Evolutionary conservation across 2,329 filamentous ascomycete genomes (phyloP), one percentile per base, ranked within the genome.

Genomic region (Hypocreales sp.): DNA sequence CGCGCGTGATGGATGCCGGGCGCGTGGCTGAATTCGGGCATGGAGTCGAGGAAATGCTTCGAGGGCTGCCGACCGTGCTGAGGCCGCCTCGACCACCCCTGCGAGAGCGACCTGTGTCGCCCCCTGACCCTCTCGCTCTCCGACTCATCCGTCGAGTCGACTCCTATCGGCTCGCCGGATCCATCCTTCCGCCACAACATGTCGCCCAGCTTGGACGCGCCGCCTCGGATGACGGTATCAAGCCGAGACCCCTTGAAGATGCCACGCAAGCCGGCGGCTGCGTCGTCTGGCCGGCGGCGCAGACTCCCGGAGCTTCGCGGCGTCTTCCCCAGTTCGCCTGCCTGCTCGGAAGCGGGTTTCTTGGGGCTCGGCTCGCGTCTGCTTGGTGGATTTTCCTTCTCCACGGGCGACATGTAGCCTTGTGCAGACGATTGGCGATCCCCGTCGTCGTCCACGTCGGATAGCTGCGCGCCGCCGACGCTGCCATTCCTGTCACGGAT

Each of bases 221-320:
- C 54, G 6, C 59, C 67, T 15, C 66, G 63, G 24, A 92, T 67
- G 17, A 82, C 64, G 17, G 71, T 79, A 34, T 82, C 79, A 35
- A 87, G 72, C 30, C 79, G 65, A 26, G 72, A 69, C 3, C 74
- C 76, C 52, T 83, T 87, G 52, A 93, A 78, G 25, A 93, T 75
- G 6, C 77, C 72, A 22, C 75, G 70, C 11, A 54, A 26, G 10
- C 51, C 45, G 22, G 44, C 30, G 11, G 27, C 31, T 21, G 40
- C 40, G 9, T 56, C 50, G 11, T 55, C 51, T 2, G 35, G 20
- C 15, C 45, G 56, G 12, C 55, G 47, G 14, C 54, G 58, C n/a
- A 64, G 38, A 40, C 65, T 73, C 13, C 58, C 58, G 15, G 58
- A 50, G 24, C 57, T 64, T 33, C 55, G 53, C 33, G 60, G 58